phyloP scores from a whole-genome alignment of 2,329 filamentous ascomycete species.

The Penicillium brasilianum region DNA sequence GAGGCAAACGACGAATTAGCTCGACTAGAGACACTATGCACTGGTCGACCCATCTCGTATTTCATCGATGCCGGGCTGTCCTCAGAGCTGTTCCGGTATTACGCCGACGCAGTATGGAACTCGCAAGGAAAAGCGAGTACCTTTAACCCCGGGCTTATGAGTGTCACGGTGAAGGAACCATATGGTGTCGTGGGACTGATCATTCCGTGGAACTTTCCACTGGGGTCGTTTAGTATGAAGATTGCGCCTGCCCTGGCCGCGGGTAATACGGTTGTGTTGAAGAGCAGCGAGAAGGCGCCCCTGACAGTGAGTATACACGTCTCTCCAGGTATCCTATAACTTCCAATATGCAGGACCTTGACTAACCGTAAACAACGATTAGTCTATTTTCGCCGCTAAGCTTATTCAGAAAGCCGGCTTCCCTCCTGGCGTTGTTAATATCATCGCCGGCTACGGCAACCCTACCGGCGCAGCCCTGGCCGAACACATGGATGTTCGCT shows the following conservation, averaged over 20 bases:
- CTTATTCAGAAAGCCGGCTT: conserved; percentile 50
- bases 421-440: conserved; percentile 53
- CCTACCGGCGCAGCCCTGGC: conserved; percentile 58
- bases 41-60: conserved; percentile 40
- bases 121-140: conserved; percentile 39
- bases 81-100: conserved; percentile 34
- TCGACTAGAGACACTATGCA: conserved; percentile 43
- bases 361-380: neutral
- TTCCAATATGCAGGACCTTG: no score
- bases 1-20: conserved; percentile 39
- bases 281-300: conserved; percentile 67
- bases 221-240: conserved; percentile 57
- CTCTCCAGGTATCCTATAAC: neutral
- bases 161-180: conserved; percentile 52
- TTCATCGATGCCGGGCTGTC: conserved; percentile 32
- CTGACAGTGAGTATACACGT: conserved; percentile 53
- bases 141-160: conserved; percentile 35
- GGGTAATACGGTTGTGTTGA: conserved; percentile 66
- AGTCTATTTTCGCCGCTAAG: conserved; percentile 45
- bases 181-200: conserved; percentile 57
- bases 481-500: conserved; percentile 65
- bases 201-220: conserved; percentile 38
- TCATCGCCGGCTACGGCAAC: conserved; percentile 65
- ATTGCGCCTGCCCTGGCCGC: conserved; percentile 64
- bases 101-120: conserved; percentile 36